A percentile compares a stretch with the other conserved stretches of the same genome.
Conservation (phyloP, 768 basidiomycete genomes). For the Lentinula detonsa region DNA sequence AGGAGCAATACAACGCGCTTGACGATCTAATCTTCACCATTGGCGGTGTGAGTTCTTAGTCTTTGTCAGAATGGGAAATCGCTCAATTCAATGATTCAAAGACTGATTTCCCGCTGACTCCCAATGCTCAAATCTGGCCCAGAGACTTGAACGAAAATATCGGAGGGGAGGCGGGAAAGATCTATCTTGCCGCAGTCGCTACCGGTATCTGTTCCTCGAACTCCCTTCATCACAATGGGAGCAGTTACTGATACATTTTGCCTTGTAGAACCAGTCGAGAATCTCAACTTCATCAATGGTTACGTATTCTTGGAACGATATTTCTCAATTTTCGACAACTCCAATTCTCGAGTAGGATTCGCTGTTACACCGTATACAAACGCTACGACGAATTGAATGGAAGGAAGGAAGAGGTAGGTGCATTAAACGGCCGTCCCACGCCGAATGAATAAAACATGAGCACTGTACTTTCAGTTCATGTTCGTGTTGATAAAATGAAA, state of each 20-base stretch:
- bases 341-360: slow-evolving; percentile 21
- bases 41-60: slow-evolving; percentile 27
- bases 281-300: slow-evolving; percentile 46
- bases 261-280: slow-evolving; percentile 13
- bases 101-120: slow-evolving; percentile 29
- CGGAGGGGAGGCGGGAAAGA: slow-evolving; percentile 21
- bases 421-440: too few relatives aligned
- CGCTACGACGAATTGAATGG: not conserved
- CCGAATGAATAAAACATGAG: too few relatives aligned
- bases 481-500: not conserved
- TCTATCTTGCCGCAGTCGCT: slow-evolving; percentile 30
- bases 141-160: slow-evolving; percentile 25
- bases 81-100: not conserved
- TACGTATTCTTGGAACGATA: slow-evolving; percentile 21
- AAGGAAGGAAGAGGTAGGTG: too few relatives aligned
- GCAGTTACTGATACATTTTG: not conserved
- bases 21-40: slow-evolving; percentile 53
- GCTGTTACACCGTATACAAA: not conserved
- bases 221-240: too few relatives aligned
- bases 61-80: too few relatives aligned
- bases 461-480: too few relatives aligned
- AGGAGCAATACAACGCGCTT: slow-evolving; percentile 42
- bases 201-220: slow-evolving; percentile 20
- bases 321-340: slow-evolving; percentile 62
- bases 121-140: slow-evolving; percentile 36